phyloP scores from a whole-genome alignment of 2,329 filamentous ascomycete genomes.

The Hymenoscyphus repandus region DNA sequence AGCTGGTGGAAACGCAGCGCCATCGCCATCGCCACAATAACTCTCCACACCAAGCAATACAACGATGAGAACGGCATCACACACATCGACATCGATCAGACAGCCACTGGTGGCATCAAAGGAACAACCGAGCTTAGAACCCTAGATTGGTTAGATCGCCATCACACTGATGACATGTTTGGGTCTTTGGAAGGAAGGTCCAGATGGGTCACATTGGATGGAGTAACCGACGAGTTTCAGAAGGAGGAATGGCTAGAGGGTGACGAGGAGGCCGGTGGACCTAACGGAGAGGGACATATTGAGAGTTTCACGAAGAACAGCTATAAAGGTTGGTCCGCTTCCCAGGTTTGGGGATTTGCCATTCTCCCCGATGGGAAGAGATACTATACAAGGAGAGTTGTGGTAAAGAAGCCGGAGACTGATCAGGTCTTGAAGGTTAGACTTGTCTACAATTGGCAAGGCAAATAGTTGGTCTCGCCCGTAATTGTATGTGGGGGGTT shows the following conservation, averaged over 20 bases:
- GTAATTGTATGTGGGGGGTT: too few species aligned
- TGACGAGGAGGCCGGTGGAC: slow-evolving; percentile 36
- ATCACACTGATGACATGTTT: slow-evolving; percentile 58
- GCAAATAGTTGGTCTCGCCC: too few species aligned
- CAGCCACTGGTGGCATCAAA: slow-evolving; percentile 56
- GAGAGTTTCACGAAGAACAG: slow-evolving; percentile 45
- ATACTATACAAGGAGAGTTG: slow-evolving; percentile 35
- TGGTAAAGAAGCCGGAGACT: slow-evolving; percentile 32
- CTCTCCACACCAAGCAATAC: slow-evolving; percentile 39
- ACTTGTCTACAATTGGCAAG: slow-evolving; percentile 38
- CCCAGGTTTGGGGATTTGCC: slow-evolving; percentile 47
- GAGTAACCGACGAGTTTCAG: slow-evolving; percentile 36
- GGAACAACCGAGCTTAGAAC: slow-evolving; percentile 52
- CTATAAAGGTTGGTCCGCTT: slow-evolving; percentile 47
- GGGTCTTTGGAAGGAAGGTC: slow-evolving; percentile 49
- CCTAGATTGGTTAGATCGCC: slow-evolving; percentile 48
- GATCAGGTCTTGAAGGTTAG: slow-evolving; percentile 33
- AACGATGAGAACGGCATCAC: slow-evolving; percentile 35
- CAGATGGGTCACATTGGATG: slow-evolving; percentile 35
- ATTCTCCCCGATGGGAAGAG: slow-evolving; percentile 36
- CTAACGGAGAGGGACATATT: slow-evolving; percentile 39
- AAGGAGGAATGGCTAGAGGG: slow-evolving; percentile 46
- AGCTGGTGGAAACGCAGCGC: slow-evolving; percentile 56
- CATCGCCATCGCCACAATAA: slow-evolving; percentile 53
- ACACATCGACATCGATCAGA: slow-evolving; percentile 55